phyloP scores from a whole-genome alignment of 371 early-diverging fungal genomes.

The Mucor indicus region DNA sequence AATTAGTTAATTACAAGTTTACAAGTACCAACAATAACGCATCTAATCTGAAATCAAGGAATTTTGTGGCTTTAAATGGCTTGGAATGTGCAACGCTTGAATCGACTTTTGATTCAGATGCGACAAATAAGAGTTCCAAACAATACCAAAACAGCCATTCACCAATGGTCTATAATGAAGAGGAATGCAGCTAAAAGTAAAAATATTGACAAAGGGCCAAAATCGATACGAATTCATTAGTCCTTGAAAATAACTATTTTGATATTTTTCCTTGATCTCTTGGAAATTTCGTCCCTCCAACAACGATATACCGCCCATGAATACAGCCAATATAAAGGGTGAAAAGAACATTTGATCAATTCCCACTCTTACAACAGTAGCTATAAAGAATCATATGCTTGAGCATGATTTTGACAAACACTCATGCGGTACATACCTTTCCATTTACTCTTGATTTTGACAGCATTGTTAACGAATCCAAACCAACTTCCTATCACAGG shows the following conservation, averaged over 20 bases:
- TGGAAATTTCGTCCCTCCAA: slow-evolving; percentile 53
- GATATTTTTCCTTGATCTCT: slow-evolving; percentile 56
- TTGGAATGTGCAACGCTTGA: too few species aligned
- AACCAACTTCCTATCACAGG: slow-evolving; percentile 33
- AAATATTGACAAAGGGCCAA: slow-evolving; percentile 74
- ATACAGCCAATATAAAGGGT: slow-evolving; percentile 61
- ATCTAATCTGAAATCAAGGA: too few species aligned
- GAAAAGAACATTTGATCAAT: slow-evolving; percentile 67
- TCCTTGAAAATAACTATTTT: slow-evolving; percentile 35
- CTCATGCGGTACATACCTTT: slow-evolving; percentile 7
- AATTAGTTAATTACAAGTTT: too few species aligned
- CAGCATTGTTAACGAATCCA: slow-evolving; percentile 16
- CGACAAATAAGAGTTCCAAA: slow-evolving; percentile 75
- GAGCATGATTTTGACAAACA: background rate
- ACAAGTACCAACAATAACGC: too few species aligned
- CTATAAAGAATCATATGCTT: slow-evolving; percentile 1
- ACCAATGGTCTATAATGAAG: slow-evolving; percentile 67
- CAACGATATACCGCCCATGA: slow-evolving; percentile 58
- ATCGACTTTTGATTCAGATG: slow-evolving; percentile 48
- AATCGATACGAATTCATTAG: slow-evolving; percentile 65
- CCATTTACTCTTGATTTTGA: slow-evolving; percentile 21
- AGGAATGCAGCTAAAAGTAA: slow-evolving; percentile 74
- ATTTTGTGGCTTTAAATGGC: too few species aligned
- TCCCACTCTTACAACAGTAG: slow-evolving; percentile 41
- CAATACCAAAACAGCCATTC: slow-evolving; percentile 59